Conservation (phyloP, 2,329 filamentous ascomycete genomes). For the Aureobasidium sp. region DNA sequence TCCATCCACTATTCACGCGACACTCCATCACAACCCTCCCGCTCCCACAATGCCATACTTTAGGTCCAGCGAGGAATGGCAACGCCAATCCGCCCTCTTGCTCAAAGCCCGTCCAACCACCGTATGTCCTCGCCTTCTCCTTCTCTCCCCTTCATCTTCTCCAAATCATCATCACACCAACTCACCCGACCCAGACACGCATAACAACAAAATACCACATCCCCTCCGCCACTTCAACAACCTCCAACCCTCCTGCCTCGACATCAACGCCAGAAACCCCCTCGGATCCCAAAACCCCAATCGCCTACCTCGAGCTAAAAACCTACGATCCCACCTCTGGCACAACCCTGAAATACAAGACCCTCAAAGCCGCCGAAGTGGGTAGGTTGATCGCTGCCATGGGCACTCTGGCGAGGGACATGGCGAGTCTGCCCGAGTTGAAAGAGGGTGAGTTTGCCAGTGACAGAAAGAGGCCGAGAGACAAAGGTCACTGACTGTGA, state of each 20-base stretch:
- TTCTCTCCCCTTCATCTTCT: slow-evolving; percentile 1
- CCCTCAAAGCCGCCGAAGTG: slow-evolving; percentile 85
- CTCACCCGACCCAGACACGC: slow-evolving; percentile 54
- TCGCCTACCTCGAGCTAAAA: slow-evolving; percentile 73
- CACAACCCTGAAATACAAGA: slow-evolving; percentile 81
- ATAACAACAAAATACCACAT: slow-evolving; percentile 92
- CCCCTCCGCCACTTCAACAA: slow-evolving; percentile 27
- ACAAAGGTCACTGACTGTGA: slow-evolving; percentile 6
- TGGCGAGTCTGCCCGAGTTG: slow-evolving; percentile 44
- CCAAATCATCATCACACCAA: neutral
- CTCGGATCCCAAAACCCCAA: slow-evolving; percentile 42
- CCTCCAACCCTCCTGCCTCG: slow-evolving; percentile 21
- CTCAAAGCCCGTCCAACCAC: slow-evolving; percentile 79
- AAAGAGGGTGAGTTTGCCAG: slow-evolving; percentile 24
- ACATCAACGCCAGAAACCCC: slow-evolving; percentile 7
- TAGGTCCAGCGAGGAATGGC: slow-evolving; percentile 79
- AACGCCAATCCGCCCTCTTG: slow-evolving; percentile 77
- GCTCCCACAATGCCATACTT: slow-evolving; percentile 71
- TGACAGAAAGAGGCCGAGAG: neutral
- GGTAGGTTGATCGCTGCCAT: slow-evolving; percentile 71
- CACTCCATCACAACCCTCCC: neutral
- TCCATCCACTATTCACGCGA: too few relatives aligned
- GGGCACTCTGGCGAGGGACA: slow-evolving; percentile 63
- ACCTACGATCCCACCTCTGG: slow-evolving; percentile 81
- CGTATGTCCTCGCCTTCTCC: slow-evolving; percentile 47